Percentiles rank a stretch among this genome's conserved stretches.
Conservation (phyloP, 768 basidiomycete species). For the Crucibulum laeve region DNA sequence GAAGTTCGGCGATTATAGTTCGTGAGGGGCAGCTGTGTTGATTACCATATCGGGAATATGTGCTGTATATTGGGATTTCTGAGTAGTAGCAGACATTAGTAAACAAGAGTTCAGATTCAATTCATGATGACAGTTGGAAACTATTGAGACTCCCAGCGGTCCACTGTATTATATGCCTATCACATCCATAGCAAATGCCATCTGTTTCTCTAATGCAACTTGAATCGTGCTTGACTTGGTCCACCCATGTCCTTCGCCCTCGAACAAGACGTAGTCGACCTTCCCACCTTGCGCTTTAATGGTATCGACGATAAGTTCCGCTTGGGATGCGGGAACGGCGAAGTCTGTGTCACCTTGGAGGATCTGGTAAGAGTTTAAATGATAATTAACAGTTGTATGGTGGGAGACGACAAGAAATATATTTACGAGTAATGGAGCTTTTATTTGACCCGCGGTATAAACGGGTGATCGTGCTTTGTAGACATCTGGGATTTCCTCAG, state of each 20-base stretch:
- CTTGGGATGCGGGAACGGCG: not conserved
- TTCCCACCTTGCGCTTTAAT: not conserved
- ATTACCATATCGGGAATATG: no score
- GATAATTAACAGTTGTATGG: not conserved
- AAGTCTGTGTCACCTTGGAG: not conserved
- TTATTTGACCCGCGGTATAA: not conserved
- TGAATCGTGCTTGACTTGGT: not conserved
- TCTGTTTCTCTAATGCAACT: not conserved
- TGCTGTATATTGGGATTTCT: no score
- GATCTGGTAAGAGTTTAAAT: not conserved
- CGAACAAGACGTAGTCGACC: not conserved
- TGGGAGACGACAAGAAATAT: not conserved
- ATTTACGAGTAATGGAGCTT: not conserved
- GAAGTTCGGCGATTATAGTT: no score
- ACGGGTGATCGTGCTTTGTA: not conserved
- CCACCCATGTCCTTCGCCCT: conserved; percentile 1
- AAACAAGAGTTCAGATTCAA: no score
- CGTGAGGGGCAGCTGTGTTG: no score
- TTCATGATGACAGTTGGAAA: no score
- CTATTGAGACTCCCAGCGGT: no score
- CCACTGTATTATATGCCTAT: no score
- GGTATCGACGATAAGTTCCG: not conserved
- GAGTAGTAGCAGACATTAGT: no score
- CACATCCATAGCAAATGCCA: no score
- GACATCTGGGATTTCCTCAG: not conserved